Percentiles rank a stretch among this genome's conserved stretches.
Conservation (phyloP, 305 asterid genomes). For the Nicotiana rustica region DNA sequence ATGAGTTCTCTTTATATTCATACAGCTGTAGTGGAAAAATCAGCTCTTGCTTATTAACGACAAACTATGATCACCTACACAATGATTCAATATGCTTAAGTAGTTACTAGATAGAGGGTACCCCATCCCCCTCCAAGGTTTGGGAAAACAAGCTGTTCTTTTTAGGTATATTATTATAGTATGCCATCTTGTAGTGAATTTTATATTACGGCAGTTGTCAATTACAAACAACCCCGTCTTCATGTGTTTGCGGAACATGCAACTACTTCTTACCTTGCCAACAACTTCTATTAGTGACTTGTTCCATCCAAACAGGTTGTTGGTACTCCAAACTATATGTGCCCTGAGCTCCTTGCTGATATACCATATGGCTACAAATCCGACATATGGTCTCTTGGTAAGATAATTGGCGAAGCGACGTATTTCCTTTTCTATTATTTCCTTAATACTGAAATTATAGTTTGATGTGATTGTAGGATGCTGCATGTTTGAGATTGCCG, state of each 20-base stretch:
- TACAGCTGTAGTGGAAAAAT: slow-evolving; percentile 18
- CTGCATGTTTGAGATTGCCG: slow-evolving; percentile 95
- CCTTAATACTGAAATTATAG: slow-evolving; percentile 13
- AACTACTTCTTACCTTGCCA: neutral
- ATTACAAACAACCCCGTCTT: neutral
- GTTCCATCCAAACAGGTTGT: slow-evolving; percentile 60
- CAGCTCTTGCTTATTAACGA: neutral
- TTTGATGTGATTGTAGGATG: slow-evolving; percentile 60
- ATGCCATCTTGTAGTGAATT: neutral
- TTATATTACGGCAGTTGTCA: slow-evolving; percentile 1
- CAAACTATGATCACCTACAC: neutral
- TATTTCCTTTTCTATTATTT: neutral
- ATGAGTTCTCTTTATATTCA: slow-evolving; percentile 43
- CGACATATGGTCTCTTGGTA: slow-evolving; percentile 98
- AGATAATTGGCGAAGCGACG: slow-evolving; percentile 26
- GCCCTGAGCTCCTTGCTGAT: slow-evolving; percentile 89
- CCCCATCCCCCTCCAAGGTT: neutral
- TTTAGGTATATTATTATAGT: neutral
- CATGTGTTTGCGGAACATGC: neutral
- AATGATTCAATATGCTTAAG: slow-evolving; percentile 20
- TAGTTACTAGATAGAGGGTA: slow-evolving; percentile 20
- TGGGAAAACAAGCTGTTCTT: slow-evolving; percentile 12
- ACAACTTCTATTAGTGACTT: slow-evolving; percentile 32
- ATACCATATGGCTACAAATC: slow-evolving; percentile 91
- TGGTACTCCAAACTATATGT: slow-evolving; percentile 84